phyloP scores from a whole-genome alignment of 306 rosid genomes.

The Vigna reflexopilosa region DNA sequence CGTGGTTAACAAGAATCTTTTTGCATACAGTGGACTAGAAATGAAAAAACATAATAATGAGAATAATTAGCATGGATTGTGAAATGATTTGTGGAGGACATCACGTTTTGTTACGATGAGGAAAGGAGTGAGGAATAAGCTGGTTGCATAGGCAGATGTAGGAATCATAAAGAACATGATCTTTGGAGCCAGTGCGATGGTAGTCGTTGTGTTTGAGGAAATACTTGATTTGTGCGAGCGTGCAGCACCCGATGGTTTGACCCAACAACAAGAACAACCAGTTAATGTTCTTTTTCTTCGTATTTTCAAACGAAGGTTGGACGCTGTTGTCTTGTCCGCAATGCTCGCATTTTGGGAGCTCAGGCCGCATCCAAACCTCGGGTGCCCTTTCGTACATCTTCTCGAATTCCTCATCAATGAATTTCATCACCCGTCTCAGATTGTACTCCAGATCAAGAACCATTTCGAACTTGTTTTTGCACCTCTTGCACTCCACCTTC shows the following conservation, averaged over 20 bases:
- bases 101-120: too few species aligned
- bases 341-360: conserved; percentile 38
- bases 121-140: neutral
- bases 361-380: conserved; percentile 46
- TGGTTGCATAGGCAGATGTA: neutral
- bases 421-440: neutral
- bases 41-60: neutral
- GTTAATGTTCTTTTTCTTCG: conserved; percentile 51
- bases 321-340: conserved; percentile 49
- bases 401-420: neutral
- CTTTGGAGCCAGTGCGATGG: neutral
- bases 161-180: neutral
- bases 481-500: conserved; percentile 53
- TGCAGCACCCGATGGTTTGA: conserved; percentile 57
- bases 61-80: too few species aligned
- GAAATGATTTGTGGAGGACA: neutral
- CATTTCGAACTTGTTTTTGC: conserved; percentile 39
- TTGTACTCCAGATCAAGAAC: conserved; percentile 23
- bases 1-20: too few species aligned
- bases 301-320: conserved; percentile 43
- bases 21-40: too few species aligned
- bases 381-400: conserved; percentile 59
- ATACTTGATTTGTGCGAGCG: neutral
- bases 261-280: conserved; percentile 75
- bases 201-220: neutral